Evolutionary conservation across 306 rosid genomes (phyloP).

Genomic region (Rubus idaeus): DNA sequence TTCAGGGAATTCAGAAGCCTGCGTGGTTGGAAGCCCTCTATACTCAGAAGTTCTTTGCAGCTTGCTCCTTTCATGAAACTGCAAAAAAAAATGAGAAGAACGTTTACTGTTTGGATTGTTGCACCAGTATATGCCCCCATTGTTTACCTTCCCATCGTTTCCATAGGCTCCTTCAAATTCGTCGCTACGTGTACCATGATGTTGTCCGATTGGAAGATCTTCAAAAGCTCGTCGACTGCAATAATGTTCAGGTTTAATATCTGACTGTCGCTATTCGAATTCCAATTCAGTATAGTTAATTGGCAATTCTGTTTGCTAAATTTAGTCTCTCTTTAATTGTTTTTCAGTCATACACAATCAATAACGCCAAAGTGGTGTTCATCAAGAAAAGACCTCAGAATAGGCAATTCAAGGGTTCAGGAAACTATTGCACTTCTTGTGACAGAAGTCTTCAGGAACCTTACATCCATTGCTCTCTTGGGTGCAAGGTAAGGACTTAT

Average conservation of each 20-base stretch:
- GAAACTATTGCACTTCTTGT: conserved; percentile 93
- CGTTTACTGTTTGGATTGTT: conserved; percentile 92
- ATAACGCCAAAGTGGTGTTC: conserved; percentile 95
- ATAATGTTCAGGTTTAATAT: conserved; percentile 75
- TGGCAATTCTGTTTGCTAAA: not conserved
- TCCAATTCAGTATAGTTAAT: conserved; percentile 1
- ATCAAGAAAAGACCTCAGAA: conserved; percentile 96
- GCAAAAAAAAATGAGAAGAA: conserved; percentile 93
- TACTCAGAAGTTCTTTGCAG: conserved; percentile 70
- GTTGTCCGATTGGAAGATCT: conserved; percentile 95
- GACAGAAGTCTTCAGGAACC: conserved; percentile 97
- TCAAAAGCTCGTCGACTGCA: conserved; percentile 88
- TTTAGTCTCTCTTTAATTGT: not conserved
- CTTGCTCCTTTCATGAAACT: conserved; percentile 74
- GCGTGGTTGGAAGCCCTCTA: conserved; percentile 99
- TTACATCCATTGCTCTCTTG: conserved; percentile 87
- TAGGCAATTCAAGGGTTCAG: conserved; percentile 95
- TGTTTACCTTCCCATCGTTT: conserved; percentile 84
- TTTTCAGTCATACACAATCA: conserved; percentile 80
- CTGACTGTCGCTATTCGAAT: not conserved
- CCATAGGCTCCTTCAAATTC: conserved; percentile 94
- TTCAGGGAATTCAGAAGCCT: conserved; percentile 81
- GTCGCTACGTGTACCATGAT: conserved; percentile 94
- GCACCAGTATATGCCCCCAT: conserved; percentile 90
- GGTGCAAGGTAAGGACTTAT: conserved; percentile 75